Percentiles rank a stretch among this genome's conserved stretches.
Conservation (phyloP, 2,329 filamentous ascomycete species). For the Colletotrichum salicis region DNA sequence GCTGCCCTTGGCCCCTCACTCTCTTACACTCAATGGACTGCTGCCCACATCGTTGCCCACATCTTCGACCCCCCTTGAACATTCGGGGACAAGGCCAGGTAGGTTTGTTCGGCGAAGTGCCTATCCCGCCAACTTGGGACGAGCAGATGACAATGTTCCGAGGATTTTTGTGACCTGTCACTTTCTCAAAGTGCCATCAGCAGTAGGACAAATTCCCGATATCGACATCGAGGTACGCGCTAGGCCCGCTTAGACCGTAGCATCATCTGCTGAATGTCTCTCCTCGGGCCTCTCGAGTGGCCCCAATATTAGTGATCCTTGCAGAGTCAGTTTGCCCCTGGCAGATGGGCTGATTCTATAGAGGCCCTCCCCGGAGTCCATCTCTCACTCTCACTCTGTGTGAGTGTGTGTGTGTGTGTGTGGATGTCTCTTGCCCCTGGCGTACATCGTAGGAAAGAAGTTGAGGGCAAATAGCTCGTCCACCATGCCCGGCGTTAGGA, state of each 20-base stretch:
- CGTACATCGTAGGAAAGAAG: background rate
- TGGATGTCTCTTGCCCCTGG: background rate
- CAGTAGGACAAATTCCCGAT: constrained; percentile 17
- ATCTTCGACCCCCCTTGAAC: constrained; percentile 1
- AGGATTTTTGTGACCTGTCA: constrained; percentile 12
- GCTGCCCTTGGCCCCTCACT: constrained; percentile 1
- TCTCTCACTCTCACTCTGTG: background rate
- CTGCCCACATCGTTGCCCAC: background rate
- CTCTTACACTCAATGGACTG: background rate
- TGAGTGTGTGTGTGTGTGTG: background rate
- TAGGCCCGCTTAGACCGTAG: constrained; percentile 17
- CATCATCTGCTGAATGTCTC: constrained; percentile 20
- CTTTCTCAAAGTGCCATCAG: background rate
- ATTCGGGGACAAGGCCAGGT: background rate
- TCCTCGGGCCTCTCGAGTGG: constrained; percentile 17
- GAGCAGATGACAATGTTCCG: constrained; percentile 11
- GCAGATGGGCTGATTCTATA: constrained; percentile 22
- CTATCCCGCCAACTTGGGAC: constrained; percentile 22
- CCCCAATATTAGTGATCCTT: constrained; percentile 33
- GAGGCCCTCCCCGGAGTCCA: background rate
- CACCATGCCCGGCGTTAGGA: background rate
- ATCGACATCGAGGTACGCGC: background rate
- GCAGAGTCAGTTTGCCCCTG: constrained; percentile 25
- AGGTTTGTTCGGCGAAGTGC: background rate
- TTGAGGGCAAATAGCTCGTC: constrained; percentile 10